Percentiles rank a stretch among this genome's conserved stretches.
phyloP scores from a whole-genome alignment of 371 early-diverging fungal species.

The Zychaea mexicana region DNA sequence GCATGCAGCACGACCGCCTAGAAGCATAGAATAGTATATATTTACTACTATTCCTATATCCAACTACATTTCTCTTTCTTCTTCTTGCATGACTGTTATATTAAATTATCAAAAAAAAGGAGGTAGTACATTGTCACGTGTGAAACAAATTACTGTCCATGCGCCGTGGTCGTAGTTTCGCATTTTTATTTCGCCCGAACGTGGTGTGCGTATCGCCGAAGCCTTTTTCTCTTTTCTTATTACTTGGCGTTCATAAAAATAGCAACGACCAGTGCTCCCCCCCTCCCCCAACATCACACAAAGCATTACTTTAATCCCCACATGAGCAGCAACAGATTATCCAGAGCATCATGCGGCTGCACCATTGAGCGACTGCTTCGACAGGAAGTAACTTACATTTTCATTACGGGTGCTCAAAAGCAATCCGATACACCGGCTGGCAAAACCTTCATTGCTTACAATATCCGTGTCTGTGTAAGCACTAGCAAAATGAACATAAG shows the following conservation, averaged over 20 bases:
- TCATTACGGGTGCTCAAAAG: slow-evolving; percentile 44
- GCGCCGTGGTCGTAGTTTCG: not conserved
- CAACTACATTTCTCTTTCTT: not conserved
- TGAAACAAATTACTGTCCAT: not conserved
- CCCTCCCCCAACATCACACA: not conserved
- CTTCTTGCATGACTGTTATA: not conserved
- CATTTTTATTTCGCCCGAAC: too few species aligned
- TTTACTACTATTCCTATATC: not conserved
- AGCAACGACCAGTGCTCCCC: not conserved
- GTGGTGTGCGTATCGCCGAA: too few species aligned
- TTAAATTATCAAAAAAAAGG: not conserved
- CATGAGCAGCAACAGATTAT: not conserved
- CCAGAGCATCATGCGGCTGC: slow-evolving; percentile 22
- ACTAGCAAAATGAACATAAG: not conserved
- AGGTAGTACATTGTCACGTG: not conserved
- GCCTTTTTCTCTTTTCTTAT: not conserved
- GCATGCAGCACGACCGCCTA: too few species aligned
- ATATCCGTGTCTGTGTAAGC: slow-evolving; percentile 53
- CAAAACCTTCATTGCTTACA: slow-evolving; percentile 55
- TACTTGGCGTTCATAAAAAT: not conserved
- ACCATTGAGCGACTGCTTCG: slow-evolving; percentile 26
- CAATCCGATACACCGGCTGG: slow-evolving; percentile 39
- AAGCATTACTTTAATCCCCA: not conserved
- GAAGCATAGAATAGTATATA: too few species aligned
- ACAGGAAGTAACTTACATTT: slow-evolving; percentile 28